Base-by-base conservation (phyloP, 192 early-diverging fungal species). In the Backusella tarrabulga region DNA sequence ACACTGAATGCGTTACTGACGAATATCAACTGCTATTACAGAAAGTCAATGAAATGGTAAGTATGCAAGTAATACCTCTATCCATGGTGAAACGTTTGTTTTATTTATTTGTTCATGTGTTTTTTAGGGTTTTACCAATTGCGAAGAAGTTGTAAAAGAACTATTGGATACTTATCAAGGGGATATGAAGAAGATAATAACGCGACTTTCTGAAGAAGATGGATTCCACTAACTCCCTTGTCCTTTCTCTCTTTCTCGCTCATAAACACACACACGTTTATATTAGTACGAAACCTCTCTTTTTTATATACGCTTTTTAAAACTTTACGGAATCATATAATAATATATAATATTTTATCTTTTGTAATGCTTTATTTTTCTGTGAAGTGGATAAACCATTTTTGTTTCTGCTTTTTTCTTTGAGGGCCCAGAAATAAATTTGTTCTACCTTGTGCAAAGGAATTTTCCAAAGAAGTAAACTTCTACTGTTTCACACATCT, bases 11-110 rank as follows among this genome's bases (percentile, higher is more conserved):
- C n/a, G 34, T 36, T 19, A 68, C 29, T 36, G 34, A 34, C 15
- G 29, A 34, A 29, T 34, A 34, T 11, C 34, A 68, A 36, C 14
- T 68, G 2, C 12, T 68, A 12, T 9, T 35, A 68, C 35, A 68
- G 2, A 68, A 68, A 68, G 67, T 68, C 5, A 12, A 68, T 19
- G 67, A 68, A 68, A 68, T 68, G 67, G 67, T 68, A 68, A 68
- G 11, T 40, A 2, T 35, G 2, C 15, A 67, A 34, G 4, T 35
- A 11, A 32, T 9, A 3, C 3, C 23, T 63, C 21, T 60, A 26
- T 26, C 21, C 5, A 60, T 60, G 8, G n/a, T 60, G 54, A 60
- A 60, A 60, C 54, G 1, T 60, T 60, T 60, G 9, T 23, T 60
- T 9, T 60, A 11, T 60, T 60, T 26, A 9, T 60, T 60, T 60